phyloP scores from a whole-genome alignment of 2,329 filamentous ascomycete species.

The Sporothrix brasiliensis region DNA sequence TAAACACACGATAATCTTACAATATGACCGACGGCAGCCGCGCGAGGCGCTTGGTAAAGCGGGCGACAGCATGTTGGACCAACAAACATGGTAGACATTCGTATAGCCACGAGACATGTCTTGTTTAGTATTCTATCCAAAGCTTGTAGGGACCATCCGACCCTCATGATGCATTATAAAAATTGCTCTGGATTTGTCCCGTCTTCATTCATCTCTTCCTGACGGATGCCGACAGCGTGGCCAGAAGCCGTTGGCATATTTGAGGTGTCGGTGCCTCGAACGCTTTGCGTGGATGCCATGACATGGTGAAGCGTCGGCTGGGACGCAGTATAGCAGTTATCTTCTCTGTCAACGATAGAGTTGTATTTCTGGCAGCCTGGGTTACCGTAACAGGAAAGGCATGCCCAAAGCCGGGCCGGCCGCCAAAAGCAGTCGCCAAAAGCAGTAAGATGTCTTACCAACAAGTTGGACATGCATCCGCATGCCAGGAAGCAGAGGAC shows the following conservation, averaged over 20 bases:
- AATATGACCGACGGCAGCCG: not conserved
- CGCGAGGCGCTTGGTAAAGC: not conserved
- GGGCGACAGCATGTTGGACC: too few species aligned
- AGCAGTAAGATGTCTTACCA: not conserved
- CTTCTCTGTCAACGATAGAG: not conserved
- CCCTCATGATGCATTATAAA: too few species aligned
- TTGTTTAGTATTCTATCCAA: too few species aligned
- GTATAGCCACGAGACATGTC: too few species aligned
- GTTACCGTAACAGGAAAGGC: not conserved
- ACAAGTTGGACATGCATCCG: not conserved
- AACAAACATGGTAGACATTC: too few species aligned
- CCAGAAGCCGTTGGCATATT: not conserved
- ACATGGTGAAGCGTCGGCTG: not conserved
- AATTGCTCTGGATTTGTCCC: too few species aligned
- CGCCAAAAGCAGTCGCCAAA: constrained; percentile 1
- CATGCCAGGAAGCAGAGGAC: not conserved
- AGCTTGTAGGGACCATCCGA: too few species aligned
- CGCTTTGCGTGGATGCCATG: not conserved
- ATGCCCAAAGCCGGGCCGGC: not conserved
- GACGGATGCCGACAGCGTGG: not conserved
- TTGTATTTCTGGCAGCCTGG: constrained; percentile 1
- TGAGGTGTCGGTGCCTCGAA: not conserved
- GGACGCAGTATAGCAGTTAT: not conserved
- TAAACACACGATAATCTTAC: not conserved
- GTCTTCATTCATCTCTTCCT: too few species aligned